Evolutionary conservation across 139 green algal genomes (phyloP).

Genomic region (Bryopsis sp.): DNA sequence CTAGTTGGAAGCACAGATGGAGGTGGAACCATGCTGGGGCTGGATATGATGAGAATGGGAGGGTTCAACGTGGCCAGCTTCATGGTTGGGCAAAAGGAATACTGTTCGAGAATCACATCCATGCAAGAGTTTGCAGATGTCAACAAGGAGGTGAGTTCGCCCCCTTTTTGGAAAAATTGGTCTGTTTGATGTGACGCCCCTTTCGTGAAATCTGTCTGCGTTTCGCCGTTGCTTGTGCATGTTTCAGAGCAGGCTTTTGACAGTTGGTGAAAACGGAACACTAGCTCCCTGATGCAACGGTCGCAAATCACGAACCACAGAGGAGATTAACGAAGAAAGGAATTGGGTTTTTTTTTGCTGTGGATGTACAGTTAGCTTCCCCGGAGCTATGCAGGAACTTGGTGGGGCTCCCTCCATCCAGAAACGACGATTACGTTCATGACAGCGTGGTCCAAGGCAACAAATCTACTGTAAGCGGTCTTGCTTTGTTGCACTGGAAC

Average conservation of each 20-base stretch:
- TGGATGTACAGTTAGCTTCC: background rate
- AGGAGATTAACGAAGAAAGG: background rate
- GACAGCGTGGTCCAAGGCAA: conserved; percentile 38
- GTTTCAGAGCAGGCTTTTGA: no score
- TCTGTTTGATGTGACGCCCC: no score
- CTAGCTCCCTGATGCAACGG: no score
- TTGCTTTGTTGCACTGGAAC: background rate
- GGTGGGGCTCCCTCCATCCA: conserved; percentile 8
- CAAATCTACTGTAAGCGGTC: conserved; percentile 53
- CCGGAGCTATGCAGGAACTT: background rate
- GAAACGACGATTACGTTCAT: conserved; percentile 64
- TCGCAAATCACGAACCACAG: no score
- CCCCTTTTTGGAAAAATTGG: background rate
- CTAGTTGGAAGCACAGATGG: no score
- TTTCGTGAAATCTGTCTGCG: no score
- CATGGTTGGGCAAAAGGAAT: conserved; percentile 13
- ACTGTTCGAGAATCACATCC: conserved; percentile 38
- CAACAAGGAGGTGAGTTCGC: conserved; percentile 41
- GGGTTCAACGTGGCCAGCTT: conserved; percentile 6
- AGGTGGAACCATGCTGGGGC: no score
- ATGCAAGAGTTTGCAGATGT: conserved; percentile 44
- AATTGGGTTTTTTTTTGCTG: background rate
- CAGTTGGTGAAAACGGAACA: no score
- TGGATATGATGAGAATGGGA: no score
- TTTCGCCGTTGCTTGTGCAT: no score